These are phyloP conservation scores for Mychonastes homosphaera DNA, from an alignment of 139 green algal genomes.

Conservation along the genomic window DNA sequence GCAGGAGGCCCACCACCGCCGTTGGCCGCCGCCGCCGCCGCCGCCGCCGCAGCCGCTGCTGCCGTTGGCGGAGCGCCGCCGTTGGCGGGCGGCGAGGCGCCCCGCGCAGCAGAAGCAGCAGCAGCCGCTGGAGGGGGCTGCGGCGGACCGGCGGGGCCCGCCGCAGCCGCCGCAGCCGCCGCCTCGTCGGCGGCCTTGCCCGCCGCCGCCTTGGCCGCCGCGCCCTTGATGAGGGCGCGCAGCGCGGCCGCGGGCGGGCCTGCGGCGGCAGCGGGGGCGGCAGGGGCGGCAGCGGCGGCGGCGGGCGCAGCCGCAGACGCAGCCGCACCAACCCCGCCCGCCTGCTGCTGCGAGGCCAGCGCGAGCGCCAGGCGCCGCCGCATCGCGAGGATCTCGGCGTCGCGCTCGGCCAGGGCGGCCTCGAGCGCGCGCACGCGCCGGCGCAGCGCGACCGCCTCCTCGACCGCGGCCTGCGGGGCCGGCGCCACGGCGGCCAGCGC, in stretches of 20 bases:
- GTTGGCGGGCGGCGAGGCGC: no score
- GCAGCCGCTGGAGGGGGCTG: no score
- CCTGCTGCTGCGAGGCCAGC: constrained; percentile 9
- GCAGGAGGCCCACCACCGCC: no score
- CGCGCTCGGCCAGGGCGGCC: constrained; percentile 22
- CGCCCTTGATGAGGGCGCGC: neutral
- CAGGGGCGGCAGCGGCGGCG: neutral
- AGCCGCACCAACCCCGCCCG: neutral
- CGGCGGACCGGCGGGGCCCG: no score
- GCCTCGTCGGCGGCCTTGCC: neutral
- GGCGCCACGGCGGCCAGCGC: no score
- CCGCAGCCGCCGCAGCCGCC: neutral
- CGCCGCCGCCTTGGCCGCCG: neutral
- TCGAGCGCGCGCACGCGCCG: constrained; percentile 21
- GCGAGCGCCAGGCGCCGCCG: constrained; percentile 18
- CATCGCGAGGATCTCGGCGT: constrained; percentile 28
- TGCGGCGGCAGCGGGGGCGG: neutral
- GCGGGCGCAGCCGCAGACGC: neutral
- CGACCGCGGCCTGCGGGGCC: no score
- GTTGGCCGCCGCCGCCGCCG: no score
- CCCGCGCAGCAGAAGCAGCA: neutral
- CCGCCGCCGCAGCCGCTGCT: no score
- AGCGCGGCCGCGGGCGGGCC: neutral
- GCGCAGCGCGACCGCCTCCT: constrained; percentile 18
- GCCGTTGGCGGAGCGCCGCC: no score